phyloP scores from a whole-genome alignment of 2,329 filamentous ascomycete species.

The Neospermospora avenae region DNA sequence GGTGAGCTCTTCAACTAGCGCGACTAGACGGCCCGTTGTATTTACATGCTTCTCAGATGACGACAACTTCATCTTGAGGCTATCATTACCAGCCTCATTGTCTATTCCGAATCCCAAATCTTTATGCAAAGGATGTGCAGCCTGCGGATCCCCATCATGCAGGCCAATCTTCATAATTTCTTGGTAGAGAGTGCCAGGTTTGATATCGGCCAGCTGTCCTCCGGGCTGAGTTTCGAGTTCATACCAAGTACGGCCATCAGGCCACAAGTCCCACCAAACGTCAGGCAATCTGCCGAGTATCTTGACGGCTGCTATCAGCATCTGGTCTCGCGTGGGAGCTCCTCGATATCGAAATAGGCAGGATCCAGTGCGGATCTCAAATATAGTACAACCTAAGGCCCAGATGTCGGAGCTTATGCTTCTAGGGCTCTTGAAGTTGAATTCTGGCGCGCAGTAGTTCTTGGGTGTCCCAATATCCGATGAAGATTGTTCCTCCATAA shows the following conservation, averaged over 20 bases:
- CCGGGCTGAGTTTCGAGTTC: background rate
- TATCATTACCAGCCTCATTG: background rate
- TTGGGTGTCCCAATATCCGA: conserved; percentile 18
- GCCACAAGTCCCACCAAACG: conserved; percentile 19
- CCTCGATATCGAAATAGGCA: conserved; percentile 17
- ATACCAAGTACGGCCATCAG: conserved; percentile 20
- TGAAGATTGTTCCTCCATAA: conserved; percentile 9
- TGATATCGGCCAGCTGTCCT: conserved; percentile 9
- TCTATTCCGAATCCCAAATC: background rate
- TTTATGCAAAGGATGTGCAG: background rate
- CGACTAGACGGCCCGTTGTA: conserved; percentile 13
- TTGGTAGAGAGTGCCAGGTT: conserved; percentile 6
- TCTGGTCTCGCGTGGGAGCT: conserved; percentile 14
- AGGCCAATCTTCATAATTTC: conserved; percentile 23
- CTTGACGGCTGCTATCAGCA: conserved; percentile 16
- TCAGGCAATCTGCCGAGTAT: conserved; percentile 17
- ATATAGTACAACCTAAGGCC: conserved; percentile 24
- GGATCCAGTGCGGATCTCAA: conserved; percentile 20
- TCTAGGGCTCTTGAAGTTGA: conserved; percentile 13
- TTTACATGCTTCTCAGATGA: background rate
- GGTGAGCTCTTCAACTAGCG: conserved; percentile 13
- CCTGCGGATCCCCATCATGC: conserved; percentile 15
- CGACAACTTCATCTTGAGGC: background rate
- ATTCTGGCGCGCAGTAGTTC: conserved; percentile 22
- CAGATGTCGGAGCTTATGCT: conserved; percentile 22